Evolutionary conservation across 2,329 filamentous ascomycete species (phyloP), one percentile per base, ranked within the genome.

Genomic region (Colletotrichum sp.): DNA sequence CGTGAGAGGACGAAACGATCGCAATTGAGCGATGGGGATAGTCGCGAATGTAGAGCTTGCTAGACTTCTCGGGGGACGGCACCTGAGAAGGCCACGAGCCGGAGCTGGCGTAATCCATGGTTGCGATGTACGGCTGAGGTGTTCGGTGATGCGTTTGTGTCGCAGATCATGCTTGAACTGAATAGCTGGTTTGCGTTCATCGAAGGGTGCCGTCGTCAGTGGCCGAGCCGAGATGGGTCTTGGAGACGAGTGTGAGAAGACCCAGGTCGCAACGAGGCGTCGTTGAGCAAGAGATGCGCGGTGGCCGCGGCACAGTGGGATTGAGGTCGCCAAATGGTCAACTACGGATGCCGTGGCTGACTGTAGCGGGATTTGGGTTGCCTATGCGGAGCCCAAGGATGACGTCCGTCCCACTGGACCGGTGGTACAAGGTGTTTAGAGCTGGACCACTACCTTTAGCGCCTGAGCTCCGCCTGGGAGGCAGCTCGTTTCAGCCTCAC

Each of bases 21-120:
- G 95, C 95, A 83, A 98, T 95, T 78, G 95, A 94, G 78, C 96
- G 94, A 83, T 95, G 92, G 79, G 95, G 95, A 82, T 95, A 92
- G 82, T 98, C 96, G 86, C 94, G 94, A 84, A 98, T 93, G 81
- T 97, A 91, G 76, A 98, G 92, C 81, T 94, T 93, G 85, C 95
- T 94, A 73, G 93, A 91, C 87, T 89, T 91, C 75, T 92, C 89
- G 77, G 87, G 84, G 60, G 88, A 86, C 16, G 88, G 87, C 78
- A 87, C 82, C 80, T 89, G 86, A 75, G 87, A 84, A 77, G 81
- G 85, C 86, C 88, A 89, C 67, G 85, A 80, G 77, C 84, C 80
- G 60, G 86, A 82, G 67, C 80, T 80, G 72, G 83, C 82, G 82
- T 87, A 84, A 81, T 91, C 89, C 89, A 91, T 91, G 79, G 79